Base-by-base conservation (phyloP, 1,284 basidiomycete genomes). In the Apiotrichum domesticum region DNA sequence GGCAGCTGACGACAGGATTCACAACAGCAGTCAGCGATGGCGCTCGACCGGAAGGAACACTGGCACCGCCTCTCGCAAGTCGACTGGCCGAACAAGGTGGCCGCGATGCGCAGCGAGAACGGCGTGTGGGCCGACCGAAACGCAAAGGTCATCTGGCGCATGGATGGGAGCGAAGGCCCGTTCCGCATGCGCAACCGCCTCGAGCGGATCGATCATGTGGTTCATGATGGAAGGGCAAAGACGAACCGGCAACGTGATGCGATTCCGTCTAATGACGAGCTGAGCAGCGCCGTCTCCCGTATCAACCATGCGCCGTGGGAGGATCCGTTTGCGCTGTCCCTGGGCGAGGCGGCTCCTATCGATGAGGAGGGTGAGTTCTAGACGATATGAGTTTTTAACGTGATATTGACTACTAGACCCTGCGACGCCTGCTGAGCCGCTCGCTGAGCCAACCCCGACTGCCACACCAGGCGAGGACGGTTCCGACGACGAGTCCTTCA, bases 131-230 rank as follows among this genome's bases (percentile, higher is more conserved):
- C 85, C 4, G 80, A 82, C 49, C 71, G 80, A n/a, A 76, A 70
- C 39, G 71, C 76, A 32, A 71, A 72, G 9, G 80, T 80, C 5
- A 71, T 80, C 9, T 94, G 90, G 88, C 79, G 85, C 49, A 74
- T 92, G 39, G 90, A 93, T 62, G 90, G 92, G 63, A 92, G 89
- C 6, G 90, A 94, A 68, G 90, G 90, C 0, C 90, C 90, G 3
- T 82, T 88, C 66, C 83, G 90, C 51, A 86, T 88, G 59, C 80
- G 67, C 33, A 63, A 66, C 46, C 68, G 70, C 37, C 58, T 73
- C 42, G 72, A 72, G 57, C 63, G 74, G 33, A 59, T 71, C 45
- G 66, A 65, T 35, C 43, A 39, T 40, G 34, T 46, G 14, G 29
- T 34, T n/a, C 47, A 46, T 15, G 34, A 39, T 39, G 15, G 57